Evolutionary conservation across 768 basidiomycete species (phyloP).

Genomic region (Rhodotorula paludigena): DNA sequence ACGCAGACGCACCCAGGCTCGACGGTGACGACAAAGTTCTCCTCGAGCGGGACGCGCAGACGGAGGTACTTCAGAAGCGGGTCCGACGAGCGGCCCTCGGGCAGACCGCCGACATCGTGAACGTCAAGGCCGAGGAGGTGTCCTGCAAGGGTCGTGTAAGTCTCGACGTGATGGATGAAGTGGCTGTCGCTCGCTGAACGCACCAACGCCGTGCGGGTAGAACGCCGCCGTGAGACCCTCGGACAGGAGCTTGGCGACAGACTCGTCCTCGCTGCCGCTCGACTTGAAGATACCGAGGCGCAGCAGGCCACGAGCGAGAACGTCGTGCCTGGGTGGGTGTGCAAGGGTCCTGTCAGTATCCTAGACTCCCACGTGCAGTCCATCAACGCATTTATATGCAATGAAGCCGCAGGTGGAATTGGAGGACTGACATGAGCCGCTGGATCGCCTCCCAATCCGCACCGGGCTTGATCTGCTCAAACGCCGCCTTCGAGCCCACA

Average conservation of each 20-base stretch:
- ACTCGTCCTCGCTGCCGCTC: conserved; percentile 44
- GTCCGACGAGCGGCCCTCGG: conserved; percentile 36
- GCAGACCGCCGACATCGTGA: conserved; percentile 58
- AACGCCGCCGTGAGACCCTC: conserved; percentile 77
- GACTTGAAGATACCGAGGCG: conserved; percentile 76
- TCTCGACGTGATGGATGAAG: too few species aligned
- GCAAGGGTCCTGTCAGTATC: background rate
- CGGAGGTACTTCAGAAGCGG: conserved; percentile 72
- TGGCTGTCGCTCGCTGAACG: too few species aligned
- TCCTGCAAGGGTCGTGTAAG: conserved; percentile 57
- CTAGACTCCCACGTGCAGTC: too few species aligned
- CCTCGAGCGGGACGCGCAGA: conserved; percentile 65
- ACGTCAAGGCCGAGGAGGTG: conserved; percentile 92
- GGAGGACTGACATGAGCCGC: conserved; percentile 55
- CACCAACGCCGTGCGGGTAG: conserved; percentile 77
- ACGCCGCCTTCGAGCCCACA: conserved; percentile 57
- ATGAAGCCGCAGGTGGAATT: background rate
- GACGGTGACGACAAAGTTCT: conserved; percentile 68
- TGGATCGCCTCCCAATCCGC: conserved; percentile 87
- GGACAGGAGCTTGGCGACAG: conserved; percentile 55
- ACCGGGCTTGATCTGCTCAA: conserved; percentile 66
- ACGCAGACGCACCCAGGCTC: conserved; percentile 37
- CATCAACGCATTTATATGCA: too few species aligned
- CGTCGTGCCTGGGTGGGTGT: conserved; percentile 54
- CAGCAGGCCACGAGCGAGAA: conserved; percentile 76